Conservation (phyloP, 1,284 basidiomycete species). For the Polyporus tsugae region DNA sequence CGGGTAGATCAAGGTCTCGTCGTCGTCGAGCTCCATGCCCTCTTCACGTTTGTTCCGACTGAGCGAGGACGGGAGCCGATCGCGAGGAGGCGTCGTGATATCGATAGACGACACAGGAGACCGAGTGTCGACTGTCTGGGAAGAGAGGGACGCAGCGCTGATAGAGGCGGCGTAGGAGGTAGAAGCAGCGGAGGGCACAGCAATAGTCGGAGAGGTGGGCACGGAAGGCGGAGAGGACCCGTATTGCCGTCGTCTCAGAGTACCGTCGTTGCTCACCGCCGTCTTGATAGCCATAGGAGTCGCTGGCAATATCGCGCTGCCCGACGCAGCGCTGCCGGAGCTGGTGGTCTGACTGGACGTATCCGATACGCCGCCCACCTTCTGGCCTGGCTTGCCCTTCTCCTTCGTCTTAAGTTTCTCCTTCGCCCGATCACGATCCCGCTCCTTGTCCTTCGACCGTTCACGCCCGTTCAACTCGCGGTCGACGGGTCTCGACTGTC, state of each 20-base stretch:
- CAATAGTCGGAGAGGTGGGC: constrained; percentile 32
- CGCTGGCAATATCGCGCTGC: constrained; percentile 2
- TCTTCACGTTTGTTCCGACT: constrained; percentile 23
- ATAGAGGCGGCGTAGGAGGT: constrained; percentile 30
- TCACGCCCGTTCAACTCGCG: constrained; percentile 21
- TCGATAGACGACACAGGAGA: constrained; percentile 28
- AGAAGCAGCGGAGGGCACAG: constrained; percentile 23
- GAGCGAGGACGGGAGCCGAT: constrained; percentile 18
- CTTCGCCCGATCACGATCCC: constrained; percentile 19
- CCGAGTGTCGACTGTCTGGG: constrained; percentile 23
- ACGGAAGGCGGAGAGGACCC: constrained; percentile 26
- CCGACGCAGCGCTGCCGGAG: constrained; percentile 34
- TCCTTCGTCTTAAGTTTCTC: constrained; percentile 25
- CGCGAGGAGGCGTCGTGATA: constrained; percentile 19
- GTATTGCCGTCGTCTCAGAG: constrained; percentile 34
- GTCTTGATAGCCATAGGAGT: constrained; percentile 9
- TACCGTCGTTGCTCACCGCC: constrained; percentile 26
- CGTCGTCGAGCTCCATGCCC: constrained; percentile 47
- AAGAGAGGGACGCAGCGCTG: constrained; percentile 9
- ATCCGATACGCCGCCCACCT: constrained; percentile 18
- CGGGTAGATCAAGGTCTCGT: constrained; percentile 44
- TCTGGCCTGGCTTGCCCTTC: constrained; percentile 16
- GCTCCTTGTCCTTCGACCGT: constrained; percentile 26
- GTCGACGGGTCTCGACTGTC: constrained; percentile 9
- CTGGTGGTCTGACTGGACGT: constrained; percentile 39